Conservation (phyloP, 768 basidiomycete genomes). For the Melanogaster broomeanus region DNA sequence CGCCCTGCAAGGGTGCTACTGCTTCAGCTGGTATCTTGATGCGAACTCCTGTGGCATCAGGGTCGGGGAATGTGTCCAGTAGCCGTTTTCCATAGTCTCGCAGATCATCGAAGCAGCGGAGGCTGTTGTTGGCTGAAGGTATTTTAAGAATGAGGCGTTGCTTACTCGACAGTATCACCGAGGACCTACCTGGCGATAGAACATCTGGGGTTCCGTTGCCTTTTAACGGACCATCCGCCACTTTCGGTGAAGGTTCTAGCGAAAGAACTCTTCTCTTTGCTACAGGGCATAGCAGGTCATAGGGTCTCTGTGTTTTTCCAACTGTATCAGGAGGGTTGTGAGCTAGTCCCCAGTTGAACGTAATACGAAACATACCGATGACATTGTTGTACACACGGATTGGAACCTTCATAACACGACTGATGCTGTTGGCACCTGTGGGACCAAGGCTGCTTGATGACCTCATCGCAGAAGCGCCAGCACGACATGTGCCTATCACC, state of each 20-base stretch:
- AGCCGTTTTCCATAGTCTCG: conserved; percentile 54
- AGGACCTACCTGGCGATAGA: conserved; percentile 16
- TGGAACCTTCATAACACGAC: conserved; percentile 87
- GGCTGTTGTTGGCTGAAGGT: conserved; percentile 12
- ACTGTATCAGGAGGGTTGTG: conserved; percentile 34
- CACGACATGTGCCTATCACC: conserved; percentile 83
- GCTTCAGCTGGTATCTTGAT: conserved; percentile 29
- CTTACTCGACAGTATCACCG: not conserved
- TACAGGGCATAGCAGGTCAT: conserved; percentile 86
- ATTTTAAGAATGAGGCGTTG: not conserved
- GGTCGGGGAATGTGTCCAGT: conserved; percentile 46
- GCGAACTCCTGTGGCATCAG: conserved; percentile 22
- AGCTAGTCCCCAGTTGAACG: conserved; percentile 3
- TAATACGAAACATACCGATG: conserved; percentile 49
- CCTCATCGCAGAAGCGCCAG: conserved; percentile 36
- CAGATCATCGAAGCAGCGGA: conserved; percentile 45
- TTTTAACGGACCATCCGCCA: conserved; percentile 22
- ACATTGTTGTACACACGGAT: conserved; percentile 91
- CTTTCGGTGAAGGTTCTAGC: conserved; percentile 26
- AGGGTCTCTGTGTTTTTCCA: conserved; percentile 58
- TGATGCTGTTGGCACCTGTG: conserved; percentile 50
- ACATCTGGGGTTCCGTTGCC: conserved; percentile 3
- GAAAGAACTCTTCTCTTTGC: conserved; percentile 39
- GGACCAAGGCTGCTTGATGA: conserved; percentile 34
- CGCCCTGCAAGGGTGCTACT: conserved; percentile 21